Percentiles rank a stretch among this genome's conserved stretches.
These are phyloP conservation scores for Nicotiana attenuata DNA, from an alignment of 257 asterid species.

Conservation along the genomic window DNA sequence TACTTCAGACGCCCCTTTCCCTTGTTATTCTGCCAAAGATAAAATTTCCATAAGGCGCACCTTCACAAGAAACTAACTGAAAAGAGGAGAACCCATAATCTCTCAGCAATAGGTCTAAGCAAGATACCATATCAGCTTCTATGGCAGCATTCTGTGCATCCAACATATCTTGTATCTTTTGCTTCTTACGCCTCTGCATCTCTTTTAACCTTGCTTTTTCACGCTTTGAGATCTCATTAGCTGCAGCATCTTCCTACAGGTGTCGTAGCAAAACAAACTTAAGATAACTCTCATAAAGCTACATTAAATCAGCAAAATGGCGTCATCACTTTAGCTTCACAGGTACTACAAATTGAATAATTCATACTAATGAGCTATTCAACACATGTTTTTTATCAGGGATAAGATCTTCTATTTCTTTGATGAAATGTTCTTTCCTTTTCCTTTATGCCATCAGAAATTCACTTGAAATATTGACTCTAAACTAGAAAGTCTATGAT, in stretches of 20 bases:
- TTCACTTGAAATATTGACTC: neutral
- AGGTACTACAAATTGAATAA: neutral
- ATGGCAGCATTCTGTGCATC: slow-evolving; percentile 93
- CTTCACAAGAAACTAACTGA: neutral
- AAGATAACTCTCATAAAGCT: neutral
- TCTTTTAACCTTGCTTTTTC: slow-evolving; percentile 69
- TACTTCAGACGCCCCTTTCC: slow-evolving; percentile 93
- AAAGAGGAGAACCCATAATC: neutral
- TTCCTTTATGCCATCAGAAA: neutral
- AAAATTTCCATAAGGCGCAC: neutral
- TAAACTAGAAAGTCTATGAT: neutral
- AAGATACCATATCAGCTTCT: slow-evolving; percentile 87
- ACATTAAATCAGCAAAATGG: neutral
- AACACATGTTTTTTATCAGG: neutral
- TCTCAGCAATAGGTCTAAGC: neutral
- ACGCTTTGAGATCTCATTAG: slow-evolving; percentile 58
- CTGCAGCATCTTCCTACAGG: slow-evolving; percentile 51
- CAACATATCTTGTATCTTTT: slow-evolving; percentile 81
- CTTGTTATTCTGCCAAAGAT: slow-evolving; percentile 63
- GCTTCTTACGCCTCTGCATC: slow-evolving; percentile 79
- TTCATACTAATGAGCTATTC: neutral
- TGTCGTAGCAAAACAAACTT: slow-evolving; percentile 7
- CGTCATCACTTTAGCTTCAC: neutral
- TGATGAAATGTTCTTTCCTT: neutral
- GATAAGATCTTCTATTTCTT: neutral